Conservation (phyloP, 2,329 filamentous ascomycete genomes). For the Metarhizium robertsii region DNA sequence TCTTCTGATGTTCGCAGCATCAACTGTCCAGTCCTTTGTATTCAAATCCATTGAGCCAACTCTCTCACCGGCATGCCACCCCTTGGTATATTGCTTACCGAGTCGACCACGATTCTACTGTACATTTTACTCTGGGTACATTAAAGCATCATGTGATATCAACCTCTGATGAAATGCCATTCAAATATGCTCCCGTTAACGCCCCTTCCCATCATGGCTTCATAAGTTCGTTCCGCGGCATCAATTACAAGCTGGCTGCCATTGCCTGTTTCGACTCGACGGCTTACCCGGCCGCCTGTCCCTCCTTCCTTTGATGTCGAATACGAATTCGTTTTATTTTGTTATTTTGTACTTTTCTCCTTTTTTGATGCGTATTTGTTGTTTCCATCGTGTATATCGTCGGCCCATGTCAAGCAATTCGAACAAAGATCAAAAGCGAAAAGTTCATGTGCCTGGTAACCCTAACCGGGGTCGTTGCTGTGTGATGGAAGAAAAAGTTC, state of each 20-base stretch:
- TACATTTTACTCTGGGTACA: neutral
- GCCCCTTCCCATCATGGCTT: neutral
- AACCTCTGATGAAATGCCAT: neutral
- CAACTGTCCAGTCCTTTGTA: neutral
- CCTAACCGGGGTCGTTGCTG: neutral
- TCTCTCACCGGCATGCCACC: too few relatives aligned
- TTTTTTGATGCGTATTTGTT: neutral
- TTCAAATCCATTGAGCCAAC: too few relatives aligned
- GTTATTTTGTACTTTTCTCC: neutral
- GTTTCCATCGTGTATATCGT: neutral
- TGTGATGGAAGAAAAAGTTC: neutral
- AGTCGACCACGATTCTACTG: neutral
- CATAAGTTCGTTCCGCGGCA: neutral
- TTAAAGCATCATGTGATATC: neutral
- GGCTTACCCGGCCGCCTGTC: neutral
- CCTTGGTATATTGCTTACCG: neutral
- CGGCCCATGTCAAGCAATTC: neutral
- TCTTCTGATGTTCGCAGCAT: neutral
- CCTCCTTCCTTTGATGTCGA: neutral
- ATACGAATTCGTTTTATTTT: neutral
- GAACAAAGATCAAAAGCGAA: neutral
- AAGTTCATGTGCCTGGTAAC: neutral
- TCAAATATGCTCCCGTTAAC: neutral
- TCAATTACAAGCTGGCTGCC: neutral
- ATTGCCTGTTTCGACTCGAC: too few relatives aligned